Evolutionary conservation across 2,329 filamentous ascomycete species (phyloP), one percentile per base, ranked within the genome.

Genomic region (Cryphonectria carpinicola): DNA sequence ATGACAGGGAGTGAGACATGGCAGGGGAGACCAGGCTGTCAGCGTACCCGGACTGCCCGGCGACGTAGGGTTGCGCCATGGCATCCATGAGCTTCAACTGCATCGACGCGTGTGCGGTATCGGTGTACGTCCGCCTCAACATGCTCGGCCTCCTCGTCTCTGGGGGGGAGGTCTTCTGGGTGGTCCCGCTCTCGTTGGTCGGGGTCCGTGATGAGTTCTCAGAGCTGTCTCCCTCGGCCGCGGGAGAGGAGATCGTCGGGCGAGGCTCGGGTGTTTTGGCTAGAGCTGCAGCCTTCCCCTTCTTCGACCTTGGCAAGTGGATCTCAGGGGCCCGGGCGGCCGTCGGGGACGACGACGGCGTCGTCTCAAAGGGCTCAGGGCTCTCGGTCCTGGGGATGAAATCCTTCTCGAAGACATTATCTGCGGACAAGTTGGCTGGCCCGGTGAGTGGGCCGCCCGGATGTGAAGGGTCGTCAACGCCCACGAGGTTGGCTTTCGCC

Each of bases 111-210:
- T 92, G 88, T 67, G 89, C 88, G 32, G 93, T 89, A 80, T 98
- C 95, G 22, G 95, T 98, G 81, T 93, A 92, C 25, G 95, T 97
- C 77, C 95, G 89, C 82, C 95, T 97, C 73, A 98, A 81, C 72
- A 87, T 64, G 69, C 81, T 92, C 67, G 89, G 87, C 69, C 66
- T 89, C 73, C 89, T 85, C 69, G 89, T 88, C 22, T 82, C 73
- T 39, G 89, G 88, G 25, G 88, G 85, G 4, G 86, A 84, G 13
- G 85, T 86, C 74, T 84, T 81, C 4, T 82, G 79, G 22, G 87
- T 87, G 6, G 85, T 85, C 65, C 82, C 82, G 74, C 84, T 88
- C 76, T 89, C 87, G 74, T 88, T 86, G 2, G 85, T 87, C n/a
- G 85, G 82, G 7, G 85, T 86, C 73, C 86, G 81, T 25, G 85